These are phyloP conservation scores for Telfairia occidentalis DNA, from an alignment of 331 rosid species.

Conservation along the genomic window DNA sequence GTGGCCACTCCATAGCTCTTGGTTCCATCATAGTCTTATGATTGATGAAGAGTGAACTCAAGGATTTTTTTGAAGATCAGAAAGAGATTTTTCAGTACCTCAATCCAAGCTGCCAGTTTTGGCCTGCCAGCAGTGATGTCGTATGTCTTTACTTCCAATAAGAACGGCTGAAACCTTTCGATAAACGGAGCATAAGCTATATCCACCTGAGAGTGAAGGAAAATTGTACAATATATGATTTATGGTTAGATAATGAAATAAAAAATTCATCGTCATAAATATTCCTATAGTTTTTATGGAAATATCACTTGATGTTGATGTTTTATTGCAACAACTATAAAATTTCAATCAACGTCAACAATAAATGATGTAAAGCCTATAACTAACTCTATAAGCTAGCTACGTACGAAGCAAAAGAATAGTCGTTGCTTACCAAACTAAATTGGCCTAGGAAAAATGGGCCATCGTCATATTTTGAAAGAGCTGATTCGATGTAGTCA, in stretches of 20 bases:
- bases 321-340: neutral
- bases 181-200: slow-evolving; percentile 72
- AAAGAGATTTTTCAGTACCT: slow-evolving; percentile 28
- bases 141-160: slow-evolving; percentile 44
- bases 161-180: slow-evolving; percentile 55
- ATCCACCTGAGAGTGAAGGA: slow-evolving; percentile 45
- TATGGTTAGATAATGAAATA: neutral
- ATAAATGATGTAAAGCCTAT: neutral
- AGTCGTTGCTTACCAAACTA: slow-evolving; percentile 43
- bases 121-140: slow-evolving; percentile 61
- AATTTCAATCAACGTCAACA: neutral
- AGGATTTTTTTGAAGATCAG: neutral
- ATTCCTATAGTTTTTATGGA: neutral
- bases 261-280: too few relatives aligned
- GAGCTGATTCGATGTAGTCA: slow-evolving; percentile 53
- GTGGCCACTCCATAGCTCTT: neutral
- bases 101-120: slow-evolving; percentile 52
- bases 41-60: neutral
- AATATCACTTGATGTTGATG: neutral
- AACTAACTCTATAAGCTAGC: too few relatives aligned
- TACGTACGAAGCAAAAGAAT: neutral
- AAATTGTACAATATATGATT: neutral
- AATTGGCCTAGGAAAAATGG: slow-evolving; percentile 77
- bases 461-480: slow-evolving; percentile 56
- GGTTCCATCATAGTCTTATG: neutral